phyloP scores from a whole-genome alignment of 768 basidiomycete genomes.

The Paxillus involutus region DNA sequence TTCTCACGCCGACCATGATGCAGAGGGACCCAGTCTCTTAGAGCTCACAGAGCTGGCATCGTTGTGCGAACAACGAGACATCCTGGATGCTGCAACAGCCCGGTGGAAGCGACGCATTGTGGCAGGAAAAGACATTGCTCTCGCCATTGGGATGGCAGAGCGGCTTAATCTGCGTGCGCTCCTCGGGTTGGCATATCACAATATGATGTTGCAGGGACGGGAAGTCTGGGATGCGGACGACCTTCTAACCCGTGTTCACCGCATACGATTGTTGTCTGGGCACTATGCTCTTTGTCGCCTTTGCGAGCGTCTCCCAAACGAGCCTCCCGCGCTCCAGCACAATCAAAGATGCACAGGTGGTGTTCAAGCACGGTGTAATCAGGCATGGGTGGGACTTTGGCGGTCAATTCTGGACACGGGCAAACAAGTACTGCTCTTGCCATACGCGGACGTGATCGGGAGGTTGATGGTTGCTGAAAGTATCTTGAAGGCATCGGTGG shows the following conservation, averaged over 20 bases:
- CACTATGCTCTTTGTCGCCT: conserved; percentile 48
- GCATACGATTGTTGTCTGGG: conserved; percentile 52
- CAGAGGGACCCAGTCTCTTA: conserved; percentile 39
- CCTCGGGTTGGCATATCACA: conserved; percentile 50
- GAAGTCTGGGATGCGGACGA: conserved; percentile 47
- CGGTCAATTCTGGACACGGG: conserved; percentile 39
- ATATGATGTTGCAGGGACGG: conserved; percentile 52
- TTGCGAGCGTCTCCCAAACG: conserved; percentile 43
- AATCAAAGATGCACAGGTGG: conserved; percentile 39
- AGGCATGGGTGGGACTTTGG: conserved; percentile 48
- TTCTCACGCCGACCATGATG: conserved; percentile 26
- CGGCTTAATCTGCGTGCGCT: conserved; percentile 45
- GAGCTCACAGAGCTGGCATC: conserved; percentile 53
- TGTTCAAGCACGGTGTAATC: conserved; percentile 41
- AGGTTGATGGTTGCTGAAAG: conserved; percentile 49
- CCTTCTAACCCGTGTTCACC: conserved; percentile 47
- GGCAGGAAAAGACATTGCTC: conserved; percentile 44
- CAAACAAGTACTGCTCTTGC: conserved; percentile 38
- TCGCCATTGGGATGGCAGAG: conserved; percentile 47
- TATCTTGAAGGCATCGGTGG: conserved; percentile 44
- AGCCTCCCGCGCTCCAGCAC: conserved; percentile 44
- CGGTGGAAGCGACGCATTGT: conserved; percentile 50
- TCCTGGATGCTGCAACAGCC: conserved; percentile 40
- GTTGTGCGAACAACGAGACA: conserved; percentile 45
- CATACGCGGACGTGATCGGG: conserved; percentile 45